Evolutionary conservation across 2,329 filamentous ascomycete species (phyloP).

Genomic region (Nemania bipapillata): DNA sequence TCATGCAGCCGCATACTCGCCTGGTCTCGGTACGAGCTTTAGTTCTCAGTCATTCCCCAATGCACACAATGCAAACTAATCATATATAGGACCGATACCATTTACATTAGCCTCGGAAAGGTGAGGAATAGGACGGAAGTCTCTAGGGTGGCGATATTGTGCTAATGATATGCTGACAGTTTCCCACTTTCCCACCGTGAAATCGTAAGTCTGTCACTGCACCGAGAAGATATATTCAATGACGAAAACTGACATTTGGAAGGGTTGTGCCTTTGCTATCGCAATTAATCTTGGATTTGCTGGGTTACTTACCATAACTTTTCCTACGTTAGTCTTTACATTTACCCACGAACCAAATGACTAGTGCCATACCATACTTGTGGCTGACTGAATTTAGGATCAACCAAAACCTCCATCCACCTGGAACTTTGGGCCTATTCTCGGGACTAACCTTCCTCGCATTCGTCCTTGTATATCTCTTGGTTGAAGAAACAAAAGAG

Average conservation of each 20-base stretch:
- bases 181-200: conserved; percentile 24
- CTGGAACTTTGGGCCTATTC: conserved; percentile 14
- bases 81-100: conserved; percentile 12
- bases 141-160: background rate
- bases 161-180: conserved; percentile 2
- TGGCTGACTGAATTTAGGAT: conserved; percentile 3
- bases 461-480: conserved; percentile 18
- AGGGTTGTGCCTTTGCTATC: conserved; percentile 21
- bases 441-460: conserved; percentile 18
- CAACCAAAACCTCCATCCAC: background rate
- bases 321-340: conserved; percentile 11
- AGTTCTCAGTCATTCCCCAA: background rate
- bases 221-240: background rate
- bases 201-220: conserved; percentile 2
- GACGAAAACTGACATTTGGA: background rate
- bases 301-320: conserved; percentile 12
- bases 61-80: background rate
- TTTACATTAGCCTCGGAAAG: conserved; percentile 19
- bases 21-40: conserved; percentile 18
- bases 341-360: background rate
- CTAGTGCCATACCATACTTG: background rate
- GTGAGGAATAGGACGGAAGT: background rate
- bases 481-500: conserved; percentile 18
- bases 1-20: conserved; percentile 20
- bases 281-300: conserved; percentile 19